phyloP scores from a whole-genome alignment of 306 rosid species.

The Rosa persica region DNA sequence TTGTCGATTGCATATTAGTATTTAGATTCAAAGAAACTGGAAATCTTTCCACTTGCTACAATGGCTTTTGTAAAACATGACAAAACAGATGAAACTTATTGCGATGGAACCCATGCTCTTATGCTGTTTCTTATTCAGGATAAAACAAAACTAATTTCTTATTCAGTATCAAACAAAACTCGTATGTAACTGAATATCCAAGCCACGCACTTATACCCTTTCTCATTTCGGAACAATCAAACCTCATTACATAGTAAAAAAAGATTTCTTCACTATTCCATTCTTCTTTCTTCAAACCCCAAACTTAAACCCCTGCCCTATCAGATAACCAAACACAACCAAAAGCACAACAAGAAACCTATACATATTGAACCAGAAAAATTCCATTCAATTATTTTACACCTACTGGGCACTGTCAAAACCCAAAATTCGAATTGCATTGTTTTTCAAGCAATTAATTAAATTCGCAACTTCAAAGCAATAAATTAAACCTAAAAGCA shows the following conservation, averaged over 20 bases:
- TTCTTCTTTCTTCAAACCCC: conserved; percentile 3
- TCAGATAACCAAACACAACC: neutral
- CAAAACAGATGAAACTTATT: neutral
- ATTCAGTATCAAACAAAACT: neutral
- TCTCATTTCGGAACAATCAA: neutral
- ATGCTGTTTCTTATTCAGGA: conserved; percentile 14
- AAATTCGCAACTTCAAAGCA: neutral
- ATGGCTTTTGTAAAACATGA: neutral
- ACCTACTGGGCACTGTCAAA: no score
- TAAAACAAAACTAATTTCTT: neutral
- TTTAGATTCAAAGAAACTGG: neutral
- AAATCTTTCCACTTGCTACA: neutral
- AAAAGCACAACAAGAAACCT: no score
- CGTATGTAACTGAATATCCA: neutral
- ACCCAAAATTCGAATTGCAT: neutral
- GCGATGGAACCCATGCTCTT: neutral
- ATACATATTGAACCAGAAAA: no score
- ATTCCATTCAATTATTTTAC: no score
- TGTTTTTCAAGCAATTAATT: neutral
- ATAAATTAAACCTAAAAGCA: neutral
- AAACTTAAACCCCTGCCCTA: neutral
- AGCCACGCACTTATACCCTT: neutral
- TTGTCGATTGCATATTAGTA: neutral
- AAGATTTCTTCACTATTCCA: neutral
- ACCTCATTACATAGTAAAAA: neutral